phyloP scores from a whole-genome alignment of 2,329 filamentous ascomycete species.

The Fusarium tupiense region DNA sequence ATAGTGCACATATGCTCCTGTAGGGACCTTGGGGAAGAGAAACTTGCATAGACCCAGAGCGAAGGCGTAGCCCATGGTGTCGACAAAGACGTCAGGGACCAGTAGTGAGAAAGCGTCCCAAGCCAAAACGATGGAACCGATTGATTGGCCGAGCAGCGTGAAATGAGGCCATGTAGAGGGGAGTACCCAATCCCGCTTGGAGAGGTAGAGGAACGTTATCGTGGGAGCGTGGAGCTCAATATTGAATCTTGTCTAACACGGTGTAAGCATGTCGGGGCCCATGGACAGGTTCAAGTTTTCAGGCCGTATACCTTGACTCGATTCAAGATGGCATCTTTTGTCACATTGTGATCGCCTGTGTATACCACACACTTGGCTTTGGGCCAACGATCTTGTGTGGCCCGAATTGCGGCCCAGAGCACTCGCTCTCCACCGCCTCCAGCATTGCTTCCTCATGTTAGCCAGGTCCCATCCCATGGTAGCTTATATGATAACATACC shows the following conservation, averaged over 20 bases:
- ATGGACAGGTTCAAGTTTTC: neutral
- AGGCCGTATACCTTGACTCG: constrained; percentile 73
- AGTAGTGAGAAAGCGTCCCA: constrained; percentile 94
- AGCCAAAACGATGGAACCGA: constrained; percentile 87
- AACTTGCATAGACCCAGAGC: constrained; percentile 83
- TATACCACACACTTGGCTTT: constrained; percentile 92
- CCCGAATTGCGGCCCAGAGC: constrained; percentile 92
- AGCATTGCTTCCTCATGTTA: constrained; percentile 73
- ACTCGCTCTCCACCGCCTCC: constrained; percentile 96
- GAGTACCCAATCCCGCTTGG: constrained; percentile 86
- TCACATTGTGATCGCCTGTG: constrained; percentile 91
- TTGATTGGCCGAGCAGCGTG: constrained; percentile 91
- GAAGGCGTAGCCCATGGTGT: constrained; percentile 99
- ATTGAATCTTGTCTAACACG: constrained; percentile 80
- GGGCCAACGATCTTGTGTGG: constrained; percentile 89
- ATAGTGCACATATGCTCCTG: constrained; percentile 95
- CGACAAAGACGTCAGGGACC: constrained; percentile 92
- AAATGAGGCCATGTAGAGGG: constrained; percentile 90
- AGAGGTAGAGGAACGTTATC: constrained; percentile 89
- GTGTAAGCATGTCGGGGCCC: constrained; percentile 12
- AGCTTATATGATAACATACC: constrained; percentile 62
- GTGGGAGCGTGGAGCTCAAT: constrained; percentile 87
- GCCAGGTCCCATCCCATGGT: neutral
- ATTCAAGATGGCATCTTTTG: constrained; percentile 80
- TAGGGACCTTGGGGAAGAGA: constrained; percentile 83